Percentiles rank a stretch among this genome's conserved stretches.
Conservation (phyloP, 2,329 filamentous ascomycete genomes). For the Aspergillus fructus region DNA sequence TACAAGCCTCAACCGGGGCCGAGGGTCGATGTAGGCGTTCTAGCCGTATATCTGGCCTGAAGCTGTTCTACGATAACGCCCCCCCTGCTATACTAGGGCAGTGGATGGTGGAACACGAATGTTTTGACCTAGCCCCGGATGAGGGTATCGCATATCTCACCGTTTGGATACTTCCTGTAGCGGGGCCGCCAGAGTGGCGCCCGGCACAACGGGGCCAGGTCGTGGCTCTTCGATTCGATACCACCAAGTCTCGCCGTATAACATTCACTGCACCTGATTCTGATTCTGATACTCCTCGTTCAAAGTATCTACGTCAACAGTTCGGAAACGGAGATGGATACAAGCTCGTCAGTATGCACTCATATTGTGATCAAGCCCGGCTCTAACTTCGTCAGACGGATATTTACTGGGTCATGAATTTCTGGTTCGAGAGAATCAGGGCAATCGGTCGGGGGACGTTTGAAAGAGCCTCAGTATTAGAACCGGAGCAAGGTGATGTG, state of each 20-base stretch:
- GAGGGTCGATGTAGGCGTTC: slow-evolving; percentile 2
- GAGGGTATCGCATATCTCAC: slow-evolving; percentile 9
- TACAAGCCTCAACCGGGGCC: slow-evolving; percentile 9
- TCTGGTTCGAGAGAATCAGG: neutral
- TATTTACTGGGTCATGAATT: slow-evolving; percentile 12
- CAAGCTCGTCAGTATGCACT: neutral
- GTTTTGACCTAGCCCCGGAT: slow-evolving; percentile 5
- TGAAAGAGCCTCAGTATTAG: neutral
- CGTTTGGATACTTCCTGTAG: slow-evolving; percentile 7
- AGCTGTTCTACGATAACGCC: slow-evolving; percentile 4
- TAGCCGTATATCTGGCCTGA: slow-evolving; percentile 9
- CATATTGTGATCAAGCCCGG: neutral
- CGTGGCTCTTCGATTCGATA: slow-evolving; percentile 8
- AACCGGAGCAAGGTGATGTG: neutral
- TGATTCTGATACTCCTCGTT: neutral
- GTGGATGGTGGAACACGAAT: slow-evolving; percentile 7
- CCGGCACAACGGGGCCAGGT: slow-evolving; percentile 3
- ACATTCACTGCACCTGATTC: slow-evolving; percentile 2
- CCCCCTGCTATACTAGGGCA: slow-evolving; percentile 10
- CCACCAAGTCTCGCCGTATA: slow-evolving; percentile 1
- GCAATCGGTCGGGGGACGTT: neutral
- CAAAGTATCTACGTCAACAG: neutral
- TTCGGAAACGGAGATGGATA: slow-evolving; percentile 4
- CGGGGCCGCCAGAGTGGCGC: neutral
- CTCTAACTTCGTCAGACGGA: neutral